Percentiles rank a stretch among this genome's conserved stretches.
Evolutionary conservation across 78 protist genomes (phyloP).

Genomic region (Andalucia godoyi): DNA sequence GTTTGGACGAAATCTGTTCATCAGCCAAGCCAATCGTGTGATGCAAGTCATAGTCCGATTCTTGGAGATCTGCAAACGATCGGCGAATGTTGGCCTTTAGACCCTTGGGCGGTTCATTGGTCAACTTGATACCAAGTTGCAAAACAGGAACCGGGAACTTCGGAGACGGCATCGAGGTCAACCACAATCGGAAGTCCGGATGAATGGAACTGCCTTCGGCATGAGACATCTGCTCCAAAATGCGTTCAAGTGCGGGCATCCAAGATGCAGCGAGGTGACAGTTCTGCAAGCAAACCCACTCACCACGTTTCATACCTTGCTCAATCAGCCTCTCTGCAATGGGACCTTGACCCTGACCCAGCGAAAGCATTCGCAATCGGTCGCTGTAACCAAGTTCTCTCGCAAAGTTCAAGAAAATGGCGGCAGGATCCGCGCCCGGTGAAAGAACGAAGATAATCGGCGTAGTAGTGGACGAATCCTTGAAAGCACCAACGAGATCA

Average conservation of each 20-base stretch:
- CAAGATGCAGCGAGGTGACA: constrained; percentile 54
- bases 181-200: constrained; percentile 64
- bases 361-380: constrained; percentile 16
- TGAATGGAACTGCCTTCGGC: constrained; percentile 24
- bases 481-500: constrained; percentile 25
- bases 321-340: constrained; percentile 34
- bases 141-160: constrained; percentile 57
- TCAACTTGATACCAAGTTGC: constrained; percentile 53
- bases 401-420: constrained; percentile 3
- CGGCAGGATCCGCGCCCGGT: constrained; percentile 69
- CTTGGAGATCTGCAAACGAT: constrained; percentile 9
- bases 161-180: constrained; percentile 40
- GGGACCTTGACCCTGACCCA: constrained; percentile 71
- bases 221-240: constrained; percentile 1
- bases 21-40: neutral
- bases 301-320: constrained; percentile 9
- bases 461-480: constrained; percentile 22
- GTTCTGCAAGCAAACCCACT: constrained; percentile 66
- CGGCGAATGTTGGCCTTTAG: constrained; percentile 43
- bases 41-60: too few species aligned
- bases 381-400: neutral
- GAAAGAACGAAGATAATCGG: constrained; percentile 76
- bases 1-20: neutral
- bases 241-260: constrained; percentile 42
- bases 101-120: constrained; percentile 70